Evolutionary conservation across 768 basidiomycete species (phyloP), one percentile per base, ranked within the genome.

Genomic region (Lyophyllum semitale): DNA sequence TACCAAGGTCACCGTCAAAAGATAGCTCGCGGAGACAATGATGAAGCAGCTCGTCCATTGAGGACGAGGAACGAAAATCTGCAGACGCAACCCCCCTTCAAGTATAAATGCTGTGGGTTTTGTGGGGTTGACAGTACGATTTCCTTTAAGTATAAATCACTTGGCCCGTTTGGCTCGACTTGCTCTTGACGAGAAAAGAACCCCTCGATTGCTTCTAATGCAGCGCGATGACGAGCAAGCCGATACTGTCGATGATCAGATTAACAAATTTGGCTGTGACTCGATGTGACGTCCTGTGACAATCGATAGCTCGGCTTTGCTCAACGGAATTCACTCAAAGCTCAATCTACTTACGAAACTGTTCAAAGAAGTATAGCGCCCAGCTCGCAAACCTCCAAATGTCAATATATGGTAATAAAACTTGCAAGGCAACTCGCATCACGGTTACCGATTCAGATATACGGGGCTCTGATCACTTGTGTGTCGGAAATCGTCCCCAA

Each of bases 1-100:
- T 70, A 95, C 93, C 93, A 40, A 92, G 77, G 68, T 95, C 91
- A 5, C 93, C 93, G 64, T 95, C 93, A 70, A 94, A 95, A 5
- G 94, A 84, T 27, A 96, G 77, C 69, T 96, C 92, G 35, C 88
- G 87, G 32, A 94, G 79, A 66, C 89, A 89, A 67, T 93, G 87
- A 65, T 88, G 86, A 35, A 95, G 73, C 41, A 96, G 84, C 65
- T 93, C 88, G 67, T 95, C 93, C 88, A 95, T 93, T 33, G 40
- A 17, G 47, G 48, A 22, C 40, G 26, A 29, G 11, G 23, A 45
- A 27, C 17, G n/a, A 11, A 17, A 8, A 27, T 29, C 44, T n/a
- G 13, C 44, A 29, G 15, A 45, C 26, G 29, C 25, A 4, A 5
- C 29, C 37, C 9, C 37, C 26, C 15, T 44, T 45, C 26, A 27